Base-by-base conservation (phyloP, 805 yeast genomes). In the Cyberlindnera saturnus region DNA sequence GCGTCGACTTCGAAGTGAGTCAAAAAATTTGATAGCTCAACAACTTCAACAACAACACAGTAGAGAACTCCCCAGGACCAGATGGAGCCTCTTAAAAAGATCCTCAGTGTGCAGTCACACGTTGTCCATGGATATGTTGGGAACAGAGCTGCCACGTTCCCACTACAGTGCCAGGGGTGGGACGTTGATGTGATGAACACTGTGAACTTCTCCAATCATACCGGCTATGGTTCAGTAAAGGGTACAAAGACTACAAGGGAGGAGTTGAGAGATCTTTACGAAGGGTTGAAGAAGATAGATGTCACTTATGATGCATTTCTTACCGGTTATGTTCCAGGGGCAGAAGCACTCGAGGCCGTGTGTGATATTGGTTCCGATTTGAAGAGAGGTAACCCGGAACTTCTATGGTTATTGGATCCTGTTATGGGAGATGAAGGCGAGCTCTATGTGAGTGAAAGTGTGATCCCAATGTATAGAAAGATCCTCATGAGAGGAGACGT, bases 401-500 rank as follows among this genome's bases (percentile, higher is more conserved):
- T 70, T 5, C 40, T 75, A 5, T 81, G 87, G 77, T 62, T 84
- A 19, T 62, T 84, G 49, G 93, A 84, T 54, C 91, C 93, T 1
- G 90, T 84, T 0, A 75, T 84, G 81, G 93, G 93, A 1, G 93
- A 84, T 57, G 85, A 82, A 53, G 86, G 86, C 19, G 71, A 73
- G 45, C 50, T 84, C 18, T 84, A 84, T 51, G 93, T 84, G 4
- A 74, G 76, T 41, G 68, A 70, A 32, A 69, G 67, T 31, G 80
- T 76, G 2, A 73, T 85, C 6, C 82, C 95, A 0, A 74, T 73
- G 5, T 81, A 82, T 52, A 67, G 70, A 52, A 50, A 63, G 4
- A 65, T 80, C 13, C 56, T 82, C 26, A 50, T 60, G 16, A 51
- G 54, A 34, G 77, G 71, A 6, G 55, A 49, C 1, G 84, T 89